Conservation (phyloP, 257 asterid species). For the Ehretia macrophylla region DNA sequence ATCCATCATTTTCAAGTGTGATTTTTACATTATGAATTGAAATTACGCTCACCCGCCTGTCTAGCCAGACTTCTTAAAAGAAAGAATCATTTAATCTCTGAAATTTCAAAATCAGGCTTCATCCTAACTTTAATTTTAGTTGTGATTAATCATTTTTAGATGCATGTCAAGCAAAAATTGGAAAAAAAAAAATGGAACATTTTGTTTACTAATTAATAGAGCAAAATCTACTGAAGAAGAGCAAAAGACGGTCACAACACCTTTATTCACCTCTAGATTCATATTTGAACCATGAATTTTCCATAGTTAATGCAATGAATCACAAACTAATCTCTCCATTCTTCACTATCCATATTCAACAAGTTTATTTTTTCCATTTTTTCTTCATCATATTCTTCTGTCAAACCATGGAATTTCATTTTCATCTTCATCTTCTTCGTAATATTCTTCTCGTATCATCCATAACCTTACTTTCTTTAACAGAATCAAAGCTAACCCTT, state of each 20-base stretch:
- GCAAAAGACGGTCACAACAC: not conserved
- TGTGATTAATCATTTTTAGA: too few relatives aligned
- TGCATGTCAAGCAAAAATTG: too few relatives aligned
- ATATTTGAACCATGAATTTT: not conserved
- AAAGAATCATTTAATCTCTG: too few relatives aligned
- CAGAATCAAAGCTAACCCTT: conserved; percentile 33
- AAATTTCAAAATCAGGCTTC: too few relatives aligned
- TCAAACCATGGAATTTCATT: conserved; percentile 25
- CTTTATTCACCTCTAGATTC: not conserved
- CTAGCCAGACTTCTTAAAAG: too few relatives aligned
- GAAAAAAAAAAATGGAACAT: too few relatives aligned
- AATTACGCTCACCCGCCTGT: too few relatives aligned
- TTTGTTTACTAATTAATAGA: not conserved
- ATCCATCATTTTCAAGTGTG: too few relatives aligned
- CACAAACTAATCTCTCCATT: not conserved
- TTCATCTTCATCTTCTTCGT: conserved; percentile 13
- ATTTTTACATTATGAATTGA: too few relatives aligned
- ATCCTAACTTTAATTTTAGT: too few relatives aligned
- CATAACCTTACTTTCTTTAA: conserved; percentile 14
- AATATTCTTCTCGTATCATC: conserved; percentile 26
- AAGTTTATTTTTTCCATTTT: not conserved
- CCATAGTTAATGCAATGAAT: not conserved
- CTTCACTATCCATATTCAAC: not conserved
- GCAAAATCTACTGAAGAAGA: not conserved
- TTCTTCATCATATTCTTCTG: not conserved